Evolutionary conservation across 306 rosid genomes (phyloP).

Genomic region (Gynostemma pentaphyllum): DNA sequence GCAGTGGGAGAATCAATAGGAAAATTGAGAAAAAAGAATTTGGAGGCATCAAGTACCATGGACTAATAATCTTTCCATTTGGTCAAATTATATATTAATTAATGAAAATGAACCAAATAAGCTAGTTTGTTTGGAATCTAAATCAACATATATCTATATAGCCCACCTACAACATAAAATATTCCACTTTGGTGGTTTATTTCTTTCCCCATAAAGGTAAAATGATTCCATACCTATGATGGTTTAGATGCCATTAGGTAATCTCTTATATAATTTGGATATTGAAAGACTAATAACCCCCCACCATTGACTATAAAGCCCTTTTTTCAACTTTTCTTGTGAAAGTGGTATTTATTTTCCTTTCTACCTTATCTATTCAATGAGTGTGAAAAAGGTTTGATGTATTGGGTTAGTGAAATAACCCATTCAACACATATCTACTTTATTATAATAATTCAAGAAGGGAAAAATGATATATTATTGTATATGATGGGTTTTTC

Average conservation of each 20-base stretch:
- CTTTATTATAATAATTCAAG: background rate
- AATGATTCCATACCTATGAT: background rate
- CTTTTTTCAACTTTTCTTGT: background rate
- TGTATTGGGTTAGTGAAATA: background rate
- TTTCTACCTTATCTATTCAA: background rate
- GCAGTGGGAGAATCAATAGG: background rate
- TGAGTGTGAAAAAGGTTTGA: background rate
- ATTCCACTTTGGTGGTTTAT: conserved; percentile 22
- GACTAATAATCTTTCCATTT: background rate
- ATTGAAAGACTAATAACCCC: background rate
- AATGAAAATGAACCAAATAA: background rate
- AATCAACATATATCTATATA: conserved; percentile 3
- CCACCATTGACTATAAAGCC: background rate
- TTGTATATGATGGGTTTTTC: background rate
- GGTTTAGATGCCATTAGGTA: background rate
- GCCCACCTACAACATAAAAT: conserved; percentile 12
- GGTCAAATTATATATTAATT: background rate
- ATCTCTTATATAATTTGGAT: background rate
- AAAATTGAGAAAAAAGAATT: background rate
- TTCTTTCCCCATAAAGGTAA: conserved; percentile 13
- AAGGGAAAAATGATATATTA: background rate
- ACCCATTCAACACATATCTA: background rate
- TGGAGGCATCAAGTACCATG: background rate
- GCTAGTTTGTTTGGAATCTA: background rate
- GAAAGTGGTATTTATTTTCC: background rate